Base-by-base conservation (phyloP, 2,329 filamentous ascomycete genomes). In the Aspergillus melleus region DNA sequence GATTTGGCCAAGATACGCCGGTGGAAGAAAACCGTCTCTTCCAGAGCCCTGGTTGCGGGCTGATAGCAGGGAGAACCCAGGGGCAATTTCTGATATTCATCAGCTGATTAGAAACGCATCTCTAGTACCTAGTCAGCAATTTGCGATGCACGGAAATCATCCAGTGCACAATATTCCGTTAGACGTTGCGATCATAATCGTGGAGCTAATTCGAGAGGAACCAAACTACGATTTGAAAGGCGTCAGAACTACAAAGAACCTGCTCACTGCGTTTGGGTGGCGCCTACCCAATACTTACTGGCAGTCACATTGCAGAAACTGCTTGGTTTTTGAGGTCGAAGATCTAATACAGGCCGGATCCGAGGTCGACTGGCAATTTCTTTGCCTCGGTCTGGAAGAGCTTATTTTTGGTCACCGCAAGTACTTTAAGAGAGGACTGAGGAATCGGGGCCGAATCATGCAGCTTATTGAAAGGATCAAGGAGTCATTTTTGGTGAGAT, bases 241-340 rank as follows among this genome's bases (percentile, higher is more conserved):
- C 12, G 14, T 39, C 14, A 14, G 14, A 16, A 39, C 5, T 16
- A 39, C 36, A 39, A 39, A 1, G n/a, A 64, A 54, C 42, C 2
- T 60, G 6, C 46, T 61, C 3, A 51, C 59, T 9, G 61, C 57
- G 3, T 60, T 60, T 32, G 47, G n/a, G 14, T 64, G 57, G 61
- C 54, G 10, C 10, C 24, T 61, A 16, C 52, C 52, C 12, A 20
- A 42, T 14, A 26, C 20, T 5, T 64, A 64, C 30, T 64, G 61
- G 61, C 36, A 29, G 26, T 14, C 12, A n/a, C 57, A 49, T 24
- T 61, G 57, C 32, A 36, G 44, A n/a, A 24, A n/a, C 0, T 1
- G 52, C 3, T 29, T 61, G 9, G 16, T 57, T 4, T 64, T 58
- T 30, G 55, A 64, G 16, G 26, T 61, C 0, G 46, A 56, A 4